A percentile compares a stretch with the other conserved stretches of the same genome.
Conservation (phyloP, 1,139 yeast species). For the Pichia sp. region DNA sequence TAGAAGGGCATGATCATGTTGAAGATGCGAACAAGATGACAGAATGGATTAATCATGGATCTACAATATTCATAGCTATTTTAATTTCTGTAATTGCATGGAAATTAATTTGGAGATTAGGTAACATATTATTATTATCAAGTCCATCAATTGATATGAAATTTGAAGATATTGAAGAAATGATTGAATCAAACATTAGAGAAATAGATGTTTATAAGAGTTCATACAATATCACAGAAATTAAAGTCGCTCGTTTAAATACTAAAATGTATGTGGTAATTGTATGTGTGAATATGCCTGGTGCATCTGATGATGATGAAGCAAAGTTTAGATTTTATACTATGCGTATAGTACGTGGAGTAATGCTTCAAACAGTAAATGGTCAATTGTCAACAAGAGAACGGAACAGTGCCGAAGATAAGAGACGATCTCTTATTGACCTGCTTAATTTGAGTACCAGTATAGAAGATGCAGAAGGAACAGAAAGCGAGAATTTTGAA, state of each 20-base stretch:
- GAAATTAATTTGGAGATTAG: slow-evolving; percentile 45
- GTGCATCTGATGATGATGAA: slow-evolving; percentile 68
- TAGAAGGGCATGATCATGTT: slow-evolving; percentile 9
- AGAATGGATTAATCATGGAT: slow-evolving; percentile 37
- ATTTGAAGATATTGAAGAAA: slow-evolving; percentile 28
- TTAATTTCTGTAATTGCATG: slow-evolving; percentile 50
- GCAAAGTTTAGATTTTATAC: slow-evolving; percentile 48
- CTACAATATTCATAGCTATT: slow-evolving; percentile 45
- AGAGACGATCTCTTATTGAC: slow-evolving; percentile 30
- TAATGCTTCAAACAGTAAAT: slow-evolving; percentile 20
- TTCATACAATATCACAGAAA: slow-evolving; percentile 41
- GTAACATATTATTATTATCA: slow-evolving; percentile 47
- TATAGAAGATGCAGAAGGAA: slow-evolving; percentile 19
- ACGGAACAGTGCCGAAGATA: slow-evolving; percentile 10
- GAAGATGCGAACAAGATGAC: no score
- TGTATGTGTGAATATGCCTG: slow-evolving; percentile 49
- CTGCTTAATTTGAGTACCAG: slow-evolving; percentile 24
- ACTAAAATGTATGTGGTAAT: slow-evolving; percentile 54
- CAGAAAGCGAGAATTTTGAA: slow-evolving; percentile 39
- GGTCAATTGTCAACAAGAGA: no score
- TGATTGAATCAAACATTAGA: slow-evolving; percentile 36
- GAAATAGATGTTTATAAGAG: slow-evolving; percentile 45
- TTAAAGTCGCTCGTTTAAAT: slow-evolving; percentile 57
- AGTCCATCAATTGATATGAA: slow-evolving; percentile 35
- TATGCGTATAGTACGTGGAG: slow-evolving; percentile 38